Conservation (phyloP, 805 yeast species). For the Metschnikowia lunata region DNA sequence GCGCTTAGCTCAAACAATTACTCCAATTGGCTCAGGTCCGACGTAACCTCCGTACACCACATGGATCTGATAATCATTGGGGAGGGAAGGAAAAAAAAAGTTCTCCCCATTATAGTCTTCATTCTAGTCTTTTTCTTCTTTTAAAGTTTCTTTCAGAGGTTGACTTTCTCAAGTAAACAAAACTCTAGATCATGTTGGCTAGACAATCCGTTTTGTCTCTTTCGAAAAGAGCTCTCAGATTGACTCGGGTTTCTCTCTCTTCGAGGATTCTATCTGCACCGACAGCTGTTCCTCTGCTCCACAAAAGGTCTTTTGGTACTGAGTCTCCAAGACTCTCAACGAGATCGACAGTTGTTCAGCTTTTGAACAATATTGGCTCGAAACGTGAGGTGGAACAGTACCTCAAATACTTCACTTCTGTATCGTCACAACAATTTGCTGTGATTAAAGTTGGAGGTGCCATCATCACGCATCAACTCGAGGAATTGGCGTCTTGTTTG, state of each 20-base stretch:
- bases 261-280: background rate
- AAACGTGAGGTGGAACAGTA: slow-evolving; percentile 98
- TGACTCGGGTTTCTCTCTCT: slow-evolving; percentile 2
- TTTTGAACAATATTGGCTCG: slow-evolving; percentile 92
- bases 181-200: slow-evolving; percentile 10
- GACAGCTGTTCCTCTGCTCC: background rate
- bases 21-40: slow-evolving; percentile 25
- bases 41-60: slow-evolving; percentile 11
- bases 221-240: slow-evolving; percentile 7
- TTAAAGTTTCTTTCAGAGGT: background rate
- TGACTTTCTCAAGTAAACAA: no score
- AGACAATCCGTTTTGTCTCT: slow-evolving; percentile 8
- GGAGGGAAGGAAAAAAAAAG: background rate
- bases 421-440: slow-evolving; percentile 94
- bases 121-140: background rate
- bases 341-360: slow-evolving; percentile 91
- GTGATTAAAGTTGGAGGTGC: slow-evolving; percentile 99
- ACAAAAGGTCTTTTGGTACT: slow-evolving; percentile 6
- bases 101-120: background rate
- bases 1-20: slow-evolving; percentile 34
- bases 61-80: slow-evolving; percentile 5
- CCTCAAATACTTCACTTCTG: slow-evolving; percentile 92
- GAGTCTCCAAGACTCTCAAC: slow-evolving; percentile 45
- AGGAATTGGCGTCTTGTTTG: slow-evolving; percentile 89
- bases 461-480: slow-evolving; percentile 89